These are phyloP conservation scores for Akebia trifoliata DNA, from an alignment of 164 flowering plant species.

Conservation along the genomic window DNA sequence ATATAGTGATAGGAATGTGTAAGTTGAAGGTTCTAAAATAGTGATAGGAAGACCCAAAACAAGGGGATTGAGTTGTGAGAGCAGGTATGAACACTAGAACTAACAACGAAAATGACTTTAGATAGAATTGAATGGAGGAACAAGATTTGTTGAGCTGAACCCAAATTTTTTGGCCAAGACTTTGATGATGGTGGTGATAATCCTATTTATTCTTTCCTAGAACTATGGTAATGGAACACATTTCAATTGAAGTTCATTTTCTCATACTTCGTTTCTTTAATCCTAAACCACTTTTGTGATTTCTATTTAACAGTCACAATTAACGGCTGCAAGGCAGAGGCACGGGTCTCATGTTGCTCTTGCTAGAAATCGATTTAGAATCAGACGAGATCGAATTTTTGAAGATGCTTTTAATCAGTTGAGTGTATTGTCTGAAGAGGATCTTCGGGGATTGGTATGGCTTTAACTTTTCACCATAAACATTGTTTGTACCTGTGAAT, in stretches of 20 bases:
- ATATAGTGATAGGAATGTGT: no score
- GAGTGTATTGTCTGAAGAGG: constrained; percentile 77
- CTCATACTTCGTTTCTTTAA: not conserved
- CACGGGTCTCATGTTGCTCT: constrained; percentile 52
- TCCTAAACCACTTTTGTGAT: not conserved
- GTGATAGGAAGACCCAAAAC: no score
- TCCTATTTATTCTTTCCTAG: not conserved
- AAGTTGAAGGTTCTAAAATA: no score
- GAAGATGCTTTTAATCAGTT: constrained; percentile 93
- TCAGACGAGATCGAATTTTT: constrained; percentile 80
- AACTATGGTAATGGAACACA: not conserved
- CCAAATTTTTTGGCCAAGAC: no score
- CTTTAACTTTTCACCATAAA: not conserved
- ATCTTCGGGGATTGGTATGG: constrained; percentile 76
- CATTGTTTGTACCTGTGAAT: not conserved
- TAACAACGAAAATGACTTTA: no score
- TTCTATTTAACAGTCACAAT: constrained; percentile 53
- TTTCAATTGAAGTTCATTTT: not conserved
- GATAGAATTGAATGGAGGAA: no score
- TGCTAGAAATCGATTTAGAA: constrained; percentile 65
- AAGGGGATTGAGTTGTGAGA: no score
- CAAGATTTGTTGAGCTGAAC: no score
- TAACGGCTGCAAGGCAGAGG: constrained; percentile 62
- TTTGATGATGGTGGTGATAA: no score
- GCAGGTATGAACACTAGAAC: no score